Evolutionary conservation across 2,329 filamentous ascomycete species (phyloP).

Genomic region (Hymenoscyphus fructigenus): DNA sequence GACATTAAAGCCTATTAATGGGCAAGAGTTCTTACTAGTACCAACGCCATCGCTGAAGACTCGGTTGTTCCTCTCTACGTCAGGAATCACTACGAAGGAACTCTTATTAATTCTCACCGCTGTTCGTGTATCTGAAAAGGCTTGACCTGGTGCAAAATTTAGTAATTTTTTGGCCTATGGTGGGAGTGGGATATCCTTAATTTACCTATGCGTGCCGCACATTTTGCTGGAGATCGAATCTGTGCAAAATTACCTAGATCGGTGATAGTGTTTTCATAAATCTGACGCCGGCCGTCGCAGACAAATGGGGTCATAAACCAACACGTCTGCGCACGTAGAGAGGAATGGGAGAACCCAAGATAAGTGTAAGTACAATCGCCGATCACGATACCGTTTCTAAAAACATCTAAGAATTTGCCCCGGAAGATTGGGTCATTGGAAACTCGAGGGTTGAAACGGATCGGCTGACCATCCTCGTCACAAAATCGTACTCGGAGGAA

Average conservation of each 20-base stretch:
- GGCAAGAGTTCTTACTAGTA: constrained; percentile 40
- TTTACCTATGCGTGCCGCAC: constrained; percentile 53
- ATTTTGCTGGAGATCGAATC: constrained; percentile 56
- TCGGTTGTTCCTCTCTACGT: constrained; percentile 54
- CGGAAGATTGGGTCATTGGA: constrained; percentile 53
- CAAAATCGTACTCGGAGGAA: constrained; percentile 72
- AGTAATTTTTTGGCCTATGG: too few species aligned
- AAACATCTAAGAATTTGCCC: constrained; percentile 57
- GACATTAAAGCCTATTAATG: not conserved
- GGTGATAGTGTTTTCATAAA: constrained; percentile 43
- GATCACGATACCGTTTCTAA: constrained; percentile 60
- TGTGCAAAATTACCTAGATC: constrained; percentile 49
- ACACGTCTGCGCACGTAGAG: constrained; percentile 66
- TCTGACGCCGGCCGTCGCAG: constrained; percentile 33
- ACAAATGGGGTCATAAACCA: constrained; percentile 62
- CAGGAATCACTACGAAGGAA: constrained; percentile 42
- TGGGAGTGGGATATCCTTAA: constrained; percentile 31
- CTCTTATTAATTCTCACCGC: constrained; percentile 50
- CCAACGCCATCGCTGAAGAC: constrained; percentile 81
- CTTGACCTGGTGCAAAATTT: constrained; percentile 40
- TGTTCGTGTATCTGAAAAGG: constrained; percentile 72
- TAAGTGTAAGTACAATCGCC: constrained; percentile 64
- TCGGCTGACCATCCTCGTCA: constrained; percentile 65
- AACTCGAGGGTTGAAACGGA: constrained; percentile 57
- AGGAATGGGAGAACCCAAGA: constrained; percentile 78